These are phyloP conservation scores for Schizophyllum amplum DNA, from an alignment of 1,284 basidiomycete species.

Conservation along the genomic window DNA sequence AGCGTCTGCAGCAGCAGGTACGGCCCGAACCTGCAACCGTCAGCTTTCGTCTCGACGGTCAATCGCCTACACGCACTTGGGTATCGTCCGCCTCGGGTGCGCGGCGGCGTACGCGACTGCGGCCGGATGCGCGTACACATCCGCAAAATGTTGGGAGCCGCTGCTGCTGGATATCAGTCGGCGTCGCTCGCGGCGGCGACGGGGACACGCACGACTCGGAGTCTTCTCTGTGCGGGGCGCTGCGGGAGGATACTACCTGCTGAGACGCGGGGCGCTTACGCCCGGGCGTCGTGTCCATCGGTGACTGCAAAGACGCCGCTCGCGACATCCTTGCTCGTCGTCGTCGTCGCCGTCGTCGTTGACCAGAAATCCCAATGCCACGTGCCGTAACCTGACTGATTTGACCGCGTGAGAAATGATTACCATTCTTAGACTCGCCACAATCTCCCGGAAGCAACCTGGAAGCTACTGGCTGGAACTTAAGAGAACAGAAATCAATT, in stretches of 20 bases:
- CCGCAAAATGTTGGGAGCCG: conserved; percentile 16
- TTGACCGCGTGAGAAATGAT: background rate
- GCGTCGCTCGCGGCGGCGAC: background rate
- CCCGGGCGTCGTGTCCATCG: background rate
- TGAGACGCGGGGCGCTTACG: background rate
- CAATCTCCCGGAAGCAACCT: too few relatives aligned
- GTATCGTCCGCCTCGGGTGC: conserved; percentile 79
- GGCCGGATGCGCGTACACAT: conserved; percentile 80
- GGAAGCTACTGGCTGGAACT: too few relatives aligned
- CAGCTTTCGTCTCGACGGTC: background rate
- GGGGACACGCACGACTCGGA: background rate
- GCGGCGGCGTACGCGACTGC: conserved; percentile 79
- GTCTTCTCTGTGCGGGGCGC: background rate
- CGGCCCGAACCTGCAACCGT: background rate
- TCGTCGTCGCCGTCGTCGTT: background rate
- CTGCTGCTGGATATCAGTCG: background rate
- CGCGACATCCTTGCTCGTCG: background rate
- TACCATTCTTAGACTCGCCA: background rate
- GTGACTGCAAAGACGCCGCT: background rate
- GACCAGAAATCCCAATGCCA: background rate
- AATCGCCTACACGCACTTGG: conserved; percentile 35
- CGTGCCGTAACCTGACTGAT: background rate
- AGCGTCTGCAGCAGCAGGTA: conserved; percentile 78
- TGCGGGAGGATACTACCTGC: background rate
- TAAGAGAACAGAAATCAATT: too few relatives aligned